phyloP scores from a whole-genome alignment of 495 filamentous ascomycete species.

The Hypoxylon lenormandii region DNA sequence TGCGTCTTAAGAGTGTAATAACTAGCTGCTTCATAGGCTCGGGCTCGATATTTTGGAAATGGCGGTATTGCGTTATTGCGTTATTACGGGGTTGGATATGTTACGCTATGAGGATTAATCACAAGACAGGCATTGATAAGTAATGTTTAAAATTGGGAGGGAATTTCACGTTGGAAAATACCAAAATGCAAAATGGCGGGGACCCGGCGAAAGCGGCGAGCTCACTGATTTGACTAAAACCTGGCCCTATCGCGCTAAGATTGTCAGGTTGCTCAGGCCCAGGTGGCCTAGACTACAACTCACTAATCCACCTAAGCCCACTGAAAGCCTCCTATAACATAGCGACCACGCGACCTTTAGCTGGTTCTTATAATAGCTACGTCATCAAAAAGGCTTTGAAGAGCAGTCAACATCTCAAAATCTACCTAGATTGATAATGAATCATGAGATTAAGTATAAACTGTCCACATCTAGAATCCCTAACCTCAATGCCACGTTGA shows the following conservation, averaged over 20 bases:
- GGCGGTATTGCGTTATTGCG: conserved; percentile 48
- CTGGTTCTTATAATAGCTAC: neutral
- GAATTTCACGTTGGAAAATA: conserved; percentile 44
- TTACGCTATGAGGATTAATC: conserved; percentile 41
- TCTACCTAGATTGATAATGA: no score
- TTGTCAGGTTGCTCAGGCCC: conserved; percentile 1
- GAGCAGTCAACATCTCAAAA: no score
- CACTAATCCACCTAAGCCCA: neutral
- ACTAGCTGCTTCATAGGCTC: conserved; percentile 29
- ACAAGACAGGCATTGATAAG: conserved; percentile 19
- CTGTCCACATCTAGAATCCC: no score
- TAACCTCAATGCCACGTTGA: no score
- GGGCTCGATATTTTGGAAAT: conserved; percentile 26
- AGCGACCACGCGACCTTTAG: neutral
- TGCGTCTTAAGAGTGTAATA: conserved; percentile 4
- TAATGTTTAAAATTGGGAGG: conserved; percentile 27
- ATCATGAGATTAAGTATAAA: no score
- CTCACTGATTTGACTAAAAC: conserved; percentile 9
- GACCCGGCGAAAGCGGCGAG: conserved; percentile 42
- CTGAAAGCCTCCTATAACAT: no score
- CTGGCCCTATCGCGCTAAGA: neutral
- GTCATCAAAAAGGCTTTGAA: neutral
- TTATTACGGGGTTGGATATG: conserved; percentile 42
- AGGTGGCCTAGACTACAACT: neutral
- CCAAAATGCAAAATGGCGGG: conserved; percentile 32